phyloP scores from a whole-genome alignment of 805 yeast genomes.

The Myxozyma kluyveri region DNA sequence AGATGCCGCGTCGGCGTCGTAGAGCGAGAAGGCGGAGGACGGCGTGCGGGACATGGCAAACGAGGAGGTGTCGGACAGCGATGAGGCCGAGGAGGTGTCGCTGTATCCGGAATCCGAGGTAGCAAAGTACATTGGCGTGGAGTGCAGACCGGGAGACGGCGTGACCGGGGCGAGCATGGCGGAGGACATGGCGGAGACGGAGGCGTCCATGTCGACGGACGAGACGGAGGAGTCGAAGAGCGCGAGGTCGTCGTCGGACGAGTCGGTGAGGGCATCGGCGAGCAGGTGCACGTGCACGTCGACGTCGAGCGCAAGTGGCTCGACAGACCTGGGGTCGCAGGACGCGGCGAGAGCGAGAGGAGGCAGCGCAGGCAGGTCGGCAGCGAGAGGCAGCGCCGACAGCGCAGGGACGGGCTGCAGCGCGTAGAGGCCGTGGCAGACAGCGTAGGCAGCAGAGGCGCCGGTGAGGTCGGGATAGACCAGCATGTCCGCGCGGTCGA shows the following conservation, averaged over 20 bases:
- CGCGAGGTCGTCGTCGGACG: background rate
- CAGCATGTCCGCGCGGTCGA: slow-evolving; percentile 1
- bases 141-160: background rate
- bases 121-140: too few species aligned
- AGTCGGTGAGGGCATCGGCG: background rate
- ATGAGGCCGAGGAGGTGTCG: too few species aligned
- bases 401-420: slow-evolving; percentile 1
- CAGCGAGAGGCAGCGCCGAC: slow-evolving; percentile 2
- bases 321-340: slow-evolving; percentile 8
- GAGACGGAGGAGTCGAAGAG: background rate
- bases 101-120: too few species aligned
- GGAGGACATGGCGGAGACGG: slow-evolving; percentile 2
- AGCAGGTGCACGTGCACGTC: slow-evolving; percentile 29
- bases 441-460: background rate
- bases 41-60: too few species aligned
- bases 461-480: background rate
- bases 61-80: too few species aligned
- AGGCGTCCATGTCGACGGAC: slow-evolving; percentile 1
- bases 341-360: slow-evolving; percentile 7
- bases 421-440: background rate
- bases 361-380: slow-evolving; percentile 5
- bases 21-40: background rate
- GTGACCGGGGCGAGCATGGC: slow-evolving; percentile 4
- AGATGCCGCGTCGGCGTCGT: background rate
- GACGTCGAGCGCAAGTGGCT: slow-evolving; percentile 9